A percentile compares a stretch with the other conserved stretches of the same genome.
These are phyloP conservation scores for Wickerhamiella parazyma DNA, from an alignment of 805 yeast genomes.

Conservation along the genomic window DNA sequence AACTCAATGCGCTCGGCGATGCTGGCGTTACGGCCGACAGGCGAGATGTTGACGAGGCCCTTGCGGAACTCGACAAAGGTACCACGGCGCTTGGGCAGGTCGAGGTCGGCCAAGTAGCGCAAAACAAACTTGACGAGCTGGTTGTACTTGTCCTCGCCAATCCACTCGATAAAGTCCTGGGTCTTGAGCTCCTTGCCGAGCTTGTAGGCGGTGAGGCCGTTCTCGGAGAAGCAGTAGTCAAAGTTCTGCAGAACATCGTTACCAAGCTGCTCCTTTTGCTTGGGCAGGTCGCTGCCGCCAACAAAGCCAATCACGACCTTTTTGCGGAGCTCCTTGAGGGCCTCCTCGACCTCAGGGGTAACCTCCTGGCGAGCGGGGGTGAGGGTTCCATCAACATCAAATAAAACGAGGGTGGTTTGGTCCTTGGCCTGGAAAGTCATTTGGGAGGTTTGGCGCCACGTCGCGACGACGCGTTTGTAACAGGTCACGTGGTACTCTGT, in stretches of 20 bases:
- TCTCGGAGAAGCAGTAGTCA: constrained; percentile 94
- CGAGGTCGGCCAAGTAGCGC: constrained; percentile 70
- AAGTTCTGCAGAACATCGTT: constrained; percentile 58
- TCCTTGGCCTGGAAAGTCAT: constrained; percentile 23
- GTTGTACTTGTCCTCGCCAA: constrained; percentile 91
- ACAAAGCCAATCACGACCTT: constrained; percentile 94
- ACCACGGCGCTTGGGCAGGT: constrained; percentile 95
- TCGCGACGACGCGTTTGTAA: not conserved
- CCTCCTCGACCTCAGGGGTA: constrained; percentile 55
- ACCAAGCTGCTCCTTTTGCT: constrained; percentile 95
- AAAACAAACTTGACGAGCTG: constrained; percentile 74
- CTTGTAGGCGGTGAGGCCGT: constrained; percentile 96
- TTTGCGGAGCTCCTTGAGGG: constrained; percentile 64
- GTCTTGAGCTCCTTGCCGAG: constrained; percentile 76
- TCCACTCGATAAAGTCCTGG: constrained; percentile 88
- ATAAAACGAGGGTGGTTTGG: constrained; percentile 67
- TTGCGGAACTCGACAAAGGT: constrained; percentile 98
- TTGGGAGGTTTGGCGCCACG: constrained; percentile 30
- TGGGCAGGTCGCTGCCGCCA: constrained; percentile 90
- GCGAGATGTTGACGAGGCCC: constrained; percentile 97
- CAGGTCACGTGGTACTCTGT: not conserved
- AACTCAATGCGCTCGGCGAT: constrained; percentile 86
- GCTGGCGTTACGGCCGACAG: constrained; percentile 96
- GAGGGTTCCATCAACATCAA: constrained; percentile 97
- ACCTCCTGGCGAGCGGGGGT: constrained; percentile 81